Conservation (phyloP, 2,329 filamentous ascomycete species). For the Knoxdaviesia proteae region DNA sequence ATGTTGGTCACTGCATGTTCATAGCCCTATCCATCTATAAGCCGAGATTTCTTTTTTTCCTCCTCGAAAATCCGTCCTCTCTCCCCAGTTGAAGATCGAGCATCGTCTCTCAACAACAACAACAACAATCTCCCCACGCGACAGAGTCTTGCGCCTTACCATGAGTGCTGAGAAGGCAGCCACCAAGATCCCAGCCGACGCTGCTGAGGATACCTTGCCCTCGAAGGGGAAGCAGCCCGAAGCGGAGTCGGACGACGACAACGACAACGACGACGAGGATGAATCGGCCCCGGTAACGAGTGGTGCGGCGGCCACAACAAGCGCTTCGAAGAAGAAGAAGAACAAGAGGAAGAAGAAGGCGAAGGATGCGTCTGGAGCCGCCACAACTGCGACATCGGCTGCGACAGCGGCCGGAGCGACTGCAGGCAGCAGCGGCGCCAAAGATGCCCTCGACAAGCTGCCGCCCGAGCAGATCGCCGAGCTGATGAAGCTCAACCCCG, state of each 20-base stretch:
- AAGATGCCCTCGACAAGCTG: slow-evolving; percentile 31
- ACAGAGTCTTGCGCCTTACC: neutral
- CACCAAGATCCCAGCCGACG: slow-evolving; percentile 12
- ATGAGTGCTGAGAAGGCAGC: slow-evolving; percentile 16
- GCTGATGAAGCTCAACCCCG: slow-evolving; percentile 52
- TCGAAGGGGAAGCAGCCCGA: slow-evolving; percentile 23
- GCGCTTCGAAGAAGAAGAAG: slow-evolving; percentile 26
- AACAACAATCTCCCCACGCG: too few species aligned
- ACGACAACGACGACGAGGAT: slow-evolving; percentile 15
- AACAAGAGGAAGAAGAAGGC: slow-evolving; percentile 47
- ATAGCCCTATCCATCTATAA: too few species aligned
- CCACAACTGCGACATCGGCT: slow-evolving; percentile 27
- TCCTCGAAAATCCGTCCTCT: too few species aligned
- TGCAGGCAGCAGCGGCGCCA: slow-evolving; percentile 17
- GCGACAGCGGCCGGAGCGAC: slow-evolving; percentile 19
- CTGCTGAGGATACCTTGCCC: slow-evolving; percentile 8
- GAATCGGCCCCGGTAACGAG: slow-evolving; percentile 9
- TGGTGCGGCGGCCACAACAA: neutral
- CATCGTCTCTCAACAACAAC: too few species aligned
- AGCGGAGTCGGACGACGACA: slow-evolving; percentile 20
- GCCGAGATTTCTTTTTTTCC: too few species aligned
- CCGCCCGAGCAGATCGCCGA: slow-evolving; percentile 38
- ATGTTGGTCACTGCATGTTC: too few species aligned
- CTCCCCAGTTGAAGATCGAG: too few species aligned
- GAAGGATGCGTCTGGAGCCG: slow-evolving; percentile 29